These are phyloP conservation scores for Aspergillus sp. DNA, from an alignment of 2,329 filamentous ascomycete genomes.

Conservation along the genomic window DNA sequence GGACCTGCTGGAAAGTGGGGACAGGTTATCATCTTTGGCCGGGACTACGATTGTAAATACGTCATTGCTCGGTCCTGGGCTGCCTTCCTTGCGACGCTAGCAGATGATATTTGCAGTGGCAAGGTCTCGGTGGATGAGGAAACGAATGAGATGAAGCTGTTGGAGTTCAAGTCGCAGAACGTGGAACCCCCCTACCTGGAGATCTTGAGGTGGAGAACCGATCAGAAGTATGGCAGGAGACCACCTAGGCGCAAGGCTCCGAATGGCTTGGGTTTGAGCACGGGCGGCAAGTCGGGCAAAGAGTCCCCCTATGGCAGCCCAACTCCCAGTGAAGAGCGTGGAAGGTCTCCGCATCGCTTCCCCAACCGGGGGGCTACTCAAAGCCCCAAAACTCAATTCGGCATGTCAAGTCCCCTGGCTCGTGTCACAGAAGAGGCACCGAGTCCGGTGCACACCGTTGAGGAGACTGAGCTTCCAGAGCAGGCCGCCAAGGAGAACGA, in stretches of 20 bases:
- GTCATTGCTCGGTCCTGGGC: conserved; percentile 92
- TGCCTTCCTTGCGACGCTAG: conserved; percentile 78
- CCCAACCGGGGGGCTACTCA: conserved; percentile 44
- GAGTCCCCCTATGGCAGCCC: conserved; percentile 58
- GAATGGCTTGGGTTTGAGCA: conserved; percentile 56
- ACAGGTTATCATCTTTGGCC: conserved; percentile 93
- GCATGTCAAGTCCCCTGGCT: conserved; percentile 49
- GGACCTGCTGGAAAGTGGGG: conserved; percentile 91
- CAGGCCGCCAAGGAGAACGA: conserved; percentile 32
- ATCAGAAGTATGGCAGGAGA: conserved; percentile 83
- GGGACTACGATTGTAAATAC: conserved; percentile 98
- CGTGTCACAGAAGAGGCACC: conserved; percentile 50
- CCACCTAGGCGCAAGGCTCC: conserved; percentile 52
- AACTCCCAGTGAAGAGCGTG: conserved; percentile 48
- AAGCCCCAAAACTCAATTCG: conserved; percentile 48
- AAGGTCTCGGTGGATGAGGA: conserved; percentile 95
- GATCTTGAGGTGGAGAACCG: conserved; percentile 90
- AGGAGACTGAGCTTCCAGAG: conserved; percentile 38
- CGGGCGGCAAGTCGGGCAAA: conserved; percentile 48
- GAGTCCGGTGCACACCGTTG: conserved; percentile 36
- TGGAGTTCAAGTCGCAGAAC: conserved; percentile 84
- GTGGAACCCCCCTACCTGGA: conserved; percentile 94
- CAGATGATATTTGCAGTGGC: conserved; percentile 85
- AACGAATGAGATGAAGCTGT: conserved; percentile 82
- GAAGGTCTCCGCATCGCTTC: conserved; percentile 52